Base-by-base conservation (phyloP, 768 basidiomycete genomes). In the Phylloporus rhodoxanthus region DNA sequence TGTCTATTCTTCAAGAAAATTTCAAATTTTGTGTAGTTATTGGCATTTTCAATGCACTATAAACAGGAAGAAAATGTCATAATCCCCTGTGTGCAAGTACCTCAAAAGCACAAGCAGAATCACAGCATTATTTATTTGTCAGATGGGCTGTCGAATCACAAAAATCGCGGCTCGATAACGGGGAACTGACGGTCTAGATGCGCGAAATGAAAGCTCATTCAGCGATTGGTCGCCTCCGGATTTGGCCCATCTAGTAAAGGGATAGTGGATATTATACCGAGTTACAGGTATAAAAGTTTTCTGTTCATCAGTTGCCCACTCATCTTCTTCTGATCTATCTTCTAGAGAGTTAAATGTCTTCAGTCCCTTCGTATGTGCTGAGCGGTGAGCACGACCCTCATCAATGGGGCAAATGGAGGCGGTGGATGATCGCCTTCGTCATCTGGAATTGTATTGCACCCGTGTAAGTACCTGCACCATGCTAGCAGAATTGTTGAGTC, bases 371-470 rank as follows among this genome's bases (percentile, higher is more conserved):
- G 8, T 54, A 42, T 15, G 3, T 47, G 41, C 39, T 63, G 45
- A 57, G 50, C 29, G 52, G 52, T 15, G 59, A 59, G 43, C 59
- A 55, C 47, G 52, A 65, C 44, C 63, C 63, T 44, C 63, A 45
- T 32, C 57, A 57, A 42, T 65, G 63, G 64, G 58, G 47, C 57
- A 66, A 62, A 41, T 54, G 43, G 58, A 55, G 57, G 11, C 57
- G 64, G 26, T 66, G 64, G 56, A 46, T 52, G 49, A 65, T 67
- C 26, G 43, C 49, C n/a, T 53, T 67, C 26, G 58, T 66, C 15
- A 45, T 66, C 38, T 67, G 60, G 63, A 58, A 64, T 29, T 48
- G 52, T 14, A 65, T 67, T 17, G 65, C 65, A 26, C 64, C 65
- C 11, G 54, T 66, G 64, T 64, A n/a, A 44, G 64, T 49, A 13